Percentiles rank a stretch among this genome's conserved stretches.
phyloP scores from a whole-genome alignment of 345 rosid genomes.

The Hibiscus trionum region DNA sequence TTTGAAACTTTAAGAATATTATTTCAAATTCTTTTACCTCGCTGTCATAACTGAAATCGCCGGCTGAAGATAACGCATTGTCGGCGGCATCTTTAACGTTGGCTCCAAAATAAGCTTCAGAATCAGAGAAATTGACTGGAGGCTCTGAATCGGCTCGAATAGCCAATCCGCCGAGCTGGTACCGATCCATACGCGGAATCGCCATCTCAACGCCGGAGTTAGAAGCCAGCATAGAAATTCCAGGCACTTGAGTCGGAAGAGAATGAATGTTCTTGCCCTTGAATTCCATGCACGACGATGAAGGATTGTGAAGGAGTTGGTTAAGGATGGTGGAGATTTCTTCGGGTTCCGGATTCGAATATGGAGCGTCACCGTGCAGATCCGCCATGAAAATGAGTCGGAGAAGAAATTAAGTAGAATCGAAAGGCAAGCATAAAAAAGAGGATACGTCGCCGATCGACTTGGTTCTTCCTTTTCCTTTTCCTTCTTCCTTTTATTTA shows the following conservation, averaged over 20 bases:
- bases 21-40: slow-evolving; percentile 24
- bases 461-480: not conserved
- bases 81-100: slow-evolving; percentile 17
- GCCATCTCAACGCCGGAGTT: not conserved
- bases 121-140: slow-evolving; percentile 22
- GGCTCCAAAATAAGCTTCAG: slow-evolving; percentile 15
- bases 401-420: not conserved
- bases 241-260: slow-evolving; percentile 12
- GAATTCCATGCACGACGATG: slow-evolving; percentile 20
- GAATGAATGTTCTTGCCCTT: slow-evolving; percentile 10
- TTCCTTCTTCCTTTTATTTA: not conserved
- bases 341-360: slow-evolving; percentile 34
- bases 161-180: slow-evolving; percentile 14
- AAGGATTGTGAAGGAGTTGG: slow-evolving; percentile 34
- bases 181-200: slow-evolving; percentile 17
- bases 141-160: slow-evolving; percentile 12
- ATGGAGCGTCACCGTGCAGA: slow-evolving; percentile 39
- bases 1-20: not conserved
- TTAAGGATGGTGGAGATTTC: slow-evolving; percentile 42
- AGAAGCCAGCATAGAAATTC: not conserved
- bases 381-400: slow-evolving; percentile 35
- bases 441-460: not conserved
- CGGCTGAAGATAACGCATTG: slow-evolving; percentile 20
- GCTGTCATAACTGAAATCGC: slow-evolving; percentile 40
- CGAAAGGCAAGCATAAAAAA: not conserved